These are phyloP conservation scores for Chlorella sp. DNA, from an alignment of 139 green algal genomes.

Conservation along the genomic window DNA sequence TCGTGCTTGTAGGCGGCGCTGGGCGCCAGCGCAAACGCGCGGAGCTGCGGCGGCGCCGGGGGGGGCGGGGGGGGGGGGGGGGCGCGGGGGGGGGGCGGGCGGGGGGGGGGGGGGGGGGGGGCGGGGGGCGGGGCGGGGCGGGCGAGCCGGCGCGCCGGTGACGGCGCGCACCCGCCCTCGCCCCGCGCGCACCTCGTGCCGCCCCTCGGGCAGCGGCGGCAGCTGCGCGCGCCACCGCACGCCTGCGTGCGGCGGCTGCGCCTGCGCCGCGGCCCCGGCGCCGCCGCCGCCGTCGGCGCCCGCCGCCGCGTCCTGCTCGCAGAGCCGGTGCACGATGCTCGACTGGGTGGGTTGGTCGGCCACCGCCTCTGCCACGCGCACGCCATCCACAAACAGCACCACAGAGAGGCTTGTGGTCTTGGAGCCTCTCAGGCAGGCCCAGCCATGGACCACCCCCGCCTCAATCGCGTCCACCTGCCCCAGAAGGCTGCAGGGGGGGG, in stretches of 20 bases:
- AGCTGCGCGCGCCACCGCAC: conserved; percentile 48
- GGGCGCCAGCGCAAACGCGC: conserved; percentile 35
- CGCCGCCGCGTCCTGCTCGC: conserved; percentile 31
- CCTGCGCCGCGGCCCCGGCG: conserved; percentile 23
- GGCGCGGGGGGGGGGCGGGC: not conserved
- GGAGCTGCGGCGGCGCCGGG: conserved; percentile 55
- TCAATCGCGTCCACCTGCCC: conserved; percentile 50
- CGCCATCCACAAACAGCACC: conserved; percentile 51
- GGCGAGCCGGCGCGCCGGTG: not conserved
- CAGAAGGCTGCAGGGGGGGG: conserved; percentile 23
- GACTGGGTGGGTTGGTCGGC: conserved; percentile 28
- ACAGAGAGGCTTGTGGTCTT: conserved; percentile 10
- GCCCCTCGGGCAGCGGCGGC: conserved; percentile 37
- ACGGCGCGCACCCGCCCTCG: not conserved
- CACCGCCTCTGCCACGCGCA: conserved; percentile 28
- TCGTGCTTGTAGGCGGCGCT: conserved; percentile 39
- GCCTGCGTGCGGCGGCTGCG: conserved; percentile 7
- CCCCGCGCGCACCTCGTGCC: conserved; percentile 35
- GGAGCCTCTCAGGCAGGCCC: conserved; percentile 40
- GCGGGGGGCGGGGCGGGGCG: not conserved
- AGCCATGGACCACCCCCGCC: conserved; percentile 41
- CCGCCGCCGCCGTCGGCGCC: not conserved
- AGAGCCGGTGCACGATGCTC: conserved; percentile 37
- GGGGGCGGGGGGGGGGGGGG: too few species aligned
- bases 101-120: too few species aligned